Evolutionary conservation across 306 rosid species (phyloP), one percentile per base, ranked within the genome.

Genomic region (Potentilla sterilis): DNA sequence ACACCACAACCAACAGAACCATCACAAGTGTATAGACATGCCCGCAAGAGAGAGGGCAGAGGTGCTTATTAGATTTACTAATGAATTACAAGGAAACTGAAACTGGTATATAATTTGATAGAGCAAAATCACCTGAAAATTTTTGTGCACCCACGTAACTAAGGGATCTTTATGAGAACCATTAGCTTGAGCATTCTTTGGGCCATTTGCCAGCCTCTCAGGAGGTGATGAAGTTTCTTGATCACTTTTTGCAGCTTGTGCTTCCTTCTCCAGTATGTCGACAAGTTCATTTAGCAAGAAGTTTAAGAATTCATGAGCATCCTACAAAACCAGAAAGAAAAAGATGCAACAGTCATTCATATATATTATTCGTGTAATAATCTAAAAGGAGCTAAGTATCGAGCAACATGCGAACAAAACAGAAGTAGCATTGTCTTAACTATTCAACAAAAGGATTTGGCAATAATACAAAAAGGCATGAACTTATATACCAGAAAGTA

Each of bases 131-230:
- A 96, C 99, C 99, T 96, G 99, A 84, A 96, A 96, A 81, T 92
- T 96, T 87, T 80, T 92, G 91, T 96, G 99, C 77, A 96, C 99
- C 99, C 98, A 96, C 48, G 99, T 96, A 74, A 92, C 97, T 41
- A 92, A 81, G 67, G 98, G 99, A 80, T 89, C 99, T 80, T 90
- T 90, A 19, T 83, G 85, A 86, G 78, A 78, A 81, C 97, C 98
- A 86, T 96, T 92, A 62, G 84, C 88, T 72, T 15, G 89, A 72
- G 80, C 89, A 79, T 87, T 90, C 84, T 83, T 89, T 22, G 78
- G 86, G 54, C 97, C 99, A 85, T 96, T 96, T 76, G 85, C 88
- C 72, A 70, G 47, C 87, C 79, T 90, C 72, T 90, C 96, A 78
- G 88, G 77, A 64, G 97, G 93, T 65, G 99, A 88, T 24, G 88